Evolutionary conservation across 2,329 filamentous ascomycete species (phyloP).

Genomic region (Daldinia sp.): DNA sequence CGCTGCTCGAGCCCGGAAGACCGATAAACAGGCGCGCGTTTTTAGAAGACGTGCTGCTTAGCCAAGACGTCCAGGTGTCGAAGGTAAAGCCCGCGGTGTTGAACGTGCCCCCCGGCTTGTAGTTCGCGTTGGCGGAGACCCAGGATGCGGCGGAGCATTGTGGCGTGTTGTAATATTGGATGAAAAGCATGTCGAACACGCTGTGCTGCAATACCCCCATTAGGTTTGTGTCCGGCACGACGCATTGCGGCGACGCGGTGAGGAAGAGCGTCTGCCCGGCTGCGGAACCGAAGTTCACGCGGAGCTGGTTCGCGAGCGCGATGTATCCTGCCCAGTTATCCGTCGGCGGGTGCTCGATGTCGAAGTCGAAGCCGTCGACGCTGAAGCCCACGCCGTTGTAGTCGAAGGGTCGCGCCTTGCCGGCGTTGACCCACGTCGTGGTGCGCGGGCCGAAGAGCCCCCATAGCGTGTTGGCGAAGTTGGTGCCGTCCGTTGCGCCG

Average conservation of each 20-base stretch:
- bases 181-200: slow-evolving; percentile 54
- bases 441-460: slow-evolving; percentile 52
- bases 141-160: slow-evolving; percentile 47
- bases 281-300: slow-evolving; percentile 37
- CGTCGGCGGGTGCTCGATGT: slow-evolving; percentile 47
- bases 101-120: slow-evolving; percentile 38
- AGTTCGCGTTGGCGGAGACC: slow-evolving; percentile 45
- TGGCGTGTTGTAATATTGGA: slow-evolving; percentile 61
- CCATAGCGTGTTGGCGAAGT: slow-evolving; percentile 51
- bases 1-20: slow-evolving; percentile 47
- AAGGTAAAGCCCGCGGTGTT: slow-evolving; percentile 52
- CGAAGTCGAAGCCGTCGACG: slow-evolving; percentile 47
- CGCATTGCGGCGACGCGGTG: slow-evolving; percentile 57
- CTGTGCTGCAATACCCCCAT: slow-evolving; percentile 34
- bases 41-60: slow-evolving; percentile 49
- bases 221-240: slow-evolving; percentile 51
- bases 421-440: slow-evolving; percentile 43
- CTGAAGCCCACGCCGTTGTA: slow-evolving; percentile 38
- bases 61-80: slow-evolving; percentile 51
- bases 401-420: slow-evolving; percentile 45
- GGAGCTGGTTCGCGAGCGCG: slow-evolving; percentile 42
- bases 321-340: slow-evolving; percentile 46
- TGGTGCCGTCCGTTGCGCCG: slow-evolving; percentile 48
- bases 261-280: slow-evolving; percentile 46
- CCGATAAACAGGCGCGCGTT: slow-evolving; percentile 56